phyloP scores from a whole-genome alignment of 345 rosid genomes.

The Adansonia digitata region DNA sequence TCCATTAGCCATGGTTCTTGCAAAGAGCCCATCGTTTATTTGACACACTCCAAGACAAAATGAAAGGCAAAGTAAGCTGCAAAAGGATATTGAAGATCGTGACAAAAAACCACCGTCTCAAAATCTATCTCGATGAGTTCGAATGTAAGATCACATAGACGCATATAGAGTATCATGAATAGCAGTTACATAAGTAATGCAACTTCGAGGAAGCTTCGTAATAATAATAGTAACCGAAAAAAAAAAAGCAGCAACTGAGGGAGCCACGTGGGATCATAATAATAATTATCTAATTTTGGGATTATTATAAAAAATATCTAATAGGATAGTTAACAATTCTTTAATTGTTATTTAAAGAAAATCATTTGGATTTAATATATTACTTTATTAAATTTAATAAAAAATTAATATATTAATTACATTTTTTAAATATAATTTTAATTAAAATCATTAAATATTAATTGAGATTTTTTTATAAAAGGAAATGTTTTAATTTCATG shows the following conservation, averaged over 20 bases:
- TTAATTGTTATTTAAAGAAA: too few relatives aligned
- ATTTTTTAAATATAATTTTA: too few relatives aligned
- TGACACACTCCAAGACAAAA: neutral
- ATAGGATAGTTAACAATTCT: too few relatives aligned
- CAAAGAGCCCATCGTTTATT: constrained; percentile 26
- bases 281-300: neutral
- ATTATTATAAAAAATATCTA: neutral
- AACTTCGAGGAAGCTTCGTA: constrained; percentile 7
- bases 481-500: neutral
- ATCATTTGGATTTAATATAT: too few relatives aligned
- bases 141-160: neutral
- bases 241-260: neutral
- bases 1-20: constrained; percentile 49
- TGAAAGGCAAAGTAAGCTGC: neutral
- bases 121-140: neutral
- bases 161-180: too few relatives aligned
- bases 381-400: too few relatives aligned
- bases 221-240: too few relatives aligned
- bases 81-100: too few relatives aligned
- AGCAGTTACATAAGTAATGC: neutral
- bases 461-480: too few relatives aligned
- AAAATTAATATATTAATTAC: too few relatives aligned
- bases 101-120: neutral
- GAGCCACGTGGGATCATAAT: neutral
- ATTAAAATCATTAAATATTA: too few relatives aligned